Percentiles rank a stretch among this genome's conserved stretches.
Conservation (phyloP, 2,329 filamentous ascomycete species). For the Colletotrichum filicis region DNA sequence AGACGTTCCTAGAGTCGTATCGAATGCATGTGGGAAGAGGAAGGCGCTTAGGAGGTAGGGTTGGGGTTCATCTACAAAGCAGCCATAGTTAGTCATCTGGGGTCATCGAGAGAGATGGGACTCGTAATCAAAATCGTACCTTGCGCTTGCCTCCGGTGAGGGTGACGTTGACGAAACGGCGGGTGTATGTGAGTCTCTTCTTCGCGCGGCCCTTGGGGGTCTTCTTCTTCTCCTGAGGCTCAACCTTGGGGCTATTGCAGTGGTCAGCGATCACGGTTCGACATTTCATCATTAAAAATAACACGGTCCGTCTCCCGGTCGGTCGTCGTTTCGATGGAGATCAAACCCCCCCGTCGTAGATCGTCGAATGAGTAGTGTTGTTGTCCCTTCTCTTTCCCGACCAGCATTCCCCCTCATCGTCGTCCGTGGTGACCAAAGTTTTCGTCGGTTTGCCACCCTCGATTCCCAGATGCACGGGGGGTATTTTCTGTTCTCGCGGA, state of each 20-base stretch:
- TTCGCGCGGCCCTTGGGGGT: slow-evolving; percentile 95
- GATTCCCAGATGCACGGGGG: not conserved
- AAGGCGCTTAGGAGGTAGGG: slow-evolving; percentile 48
- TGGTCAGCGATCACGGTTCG: slow-evolving; percentile 16
- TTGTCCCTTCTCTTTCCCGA: not conserved
- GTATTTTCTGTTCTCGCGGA: not conserved
- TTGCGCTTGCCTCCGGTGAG: slow-evolving; percentile 98
- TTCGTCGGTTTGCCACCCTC: slow-evolving; percentile 7
- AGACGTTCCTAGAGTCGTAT: slow-evolving; percentile 38
- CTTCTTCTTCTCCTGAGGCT: slow-evolving; percentile 96
- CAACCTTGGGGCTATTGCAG: slow-evolving; percentile 66
- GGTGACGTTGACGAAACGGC: slow-evolving; percentile 98
- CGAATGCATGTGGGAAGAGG: slow-evolving; percentile 31
- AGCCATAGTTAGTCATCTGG: slow-evolving; percentile 34
- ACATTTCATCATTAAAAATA: not conserved
- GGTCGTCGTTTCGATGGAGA: not conserved
- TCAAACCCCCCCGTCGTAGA: not conserved
- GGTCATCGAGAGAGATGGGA: not conserved
- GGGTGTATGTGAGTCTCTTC: slow-evolving; percentile 96
- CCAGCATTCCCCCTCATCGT: not conserved
- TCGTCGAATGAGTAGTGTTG: not conserved
- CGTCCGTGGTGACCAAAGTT: slow-evolving; percentile 14
- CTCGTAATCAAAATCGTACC: slow-evolving; percentile 59
- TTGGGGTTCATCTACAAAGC: slow-evolving; percentile 53
- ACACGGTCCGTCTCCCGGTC: not conserved